These are phyloP conservation scores for Herpetomonas samuelpessoai DNA, from an alignment of 208 protist genomes.

Conservation along the genomic window DNA sequence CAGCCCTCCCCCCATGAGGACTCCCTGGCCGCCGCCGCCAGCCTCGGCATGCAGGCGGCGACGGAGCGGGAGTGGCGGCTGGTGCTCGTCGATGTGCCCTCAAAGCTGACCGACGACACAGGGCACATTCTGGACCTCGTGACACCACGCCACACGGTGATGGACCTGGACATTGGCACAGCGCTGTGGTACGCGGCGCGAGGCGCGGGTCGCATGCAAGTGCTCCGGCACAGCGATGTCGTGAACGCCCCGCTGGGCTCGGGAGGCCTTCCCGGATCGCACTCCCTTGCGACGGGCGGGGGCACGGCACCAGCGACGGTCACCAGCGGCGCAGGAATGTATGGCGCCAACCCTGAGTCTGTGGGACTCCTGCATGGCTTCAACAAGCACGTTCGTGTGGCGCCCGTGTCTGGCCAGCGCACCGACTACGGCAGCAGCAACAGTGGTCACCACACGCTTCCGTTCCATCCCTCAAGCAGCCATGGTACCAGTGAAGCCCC, in stretches of 20 bases:
- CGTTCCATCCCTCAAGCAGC: too few species aligned
- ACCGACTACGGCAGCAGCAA: not conserved
- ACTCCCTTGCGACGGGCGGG: slow-evolving; percentile 1
- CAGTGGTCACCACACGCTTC: not conserved
- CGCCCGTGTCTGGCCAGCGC: not conserved
- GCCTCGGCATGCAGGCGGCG: not conserved
- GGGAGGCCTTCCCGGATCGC: too few species aligned
- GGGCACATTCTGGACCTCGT: slow-evolving; percentile 68
- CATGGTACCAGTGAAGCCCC: not conserved
- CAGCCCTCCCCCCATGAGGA: slow-evolving; percentile 19
- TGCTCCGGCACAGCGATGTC: slow-evolving; percentile 34
- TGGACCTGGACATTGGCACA: slow-evolving; percentile 96
- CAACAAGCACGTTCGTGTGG: slow-evolving; percentile 35
- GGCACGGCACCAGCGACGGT: not conserved
- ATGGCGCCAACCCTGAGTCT: not conserved
- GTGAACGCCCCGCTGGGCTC: slow-evolving; percentile 1
- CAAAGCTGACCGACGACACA: slow-evolving; percentile 23
- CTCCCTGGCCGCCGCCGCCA: not conserved
- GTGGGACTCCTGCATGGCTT: slow-evolving; percentile 24
- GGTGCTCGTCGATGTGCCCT: slow-evolving; percentile 84
- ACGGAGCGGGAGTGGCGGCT: slow-evolving; percentile 81
- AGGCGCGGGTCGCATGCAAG: slow-evolving; percentile 77
- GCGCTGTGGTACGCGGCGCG: slow-evolving; percentile 94
- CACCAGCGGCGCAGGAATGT: too few species aligned
- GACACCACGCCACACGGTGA: slow-evolving; percentile 82